Evolutionary conservation across 2,329 filamentous ascomycete species (phyloP).

Genomic region (Arthrobotrys pseudoclavata): DNA sequence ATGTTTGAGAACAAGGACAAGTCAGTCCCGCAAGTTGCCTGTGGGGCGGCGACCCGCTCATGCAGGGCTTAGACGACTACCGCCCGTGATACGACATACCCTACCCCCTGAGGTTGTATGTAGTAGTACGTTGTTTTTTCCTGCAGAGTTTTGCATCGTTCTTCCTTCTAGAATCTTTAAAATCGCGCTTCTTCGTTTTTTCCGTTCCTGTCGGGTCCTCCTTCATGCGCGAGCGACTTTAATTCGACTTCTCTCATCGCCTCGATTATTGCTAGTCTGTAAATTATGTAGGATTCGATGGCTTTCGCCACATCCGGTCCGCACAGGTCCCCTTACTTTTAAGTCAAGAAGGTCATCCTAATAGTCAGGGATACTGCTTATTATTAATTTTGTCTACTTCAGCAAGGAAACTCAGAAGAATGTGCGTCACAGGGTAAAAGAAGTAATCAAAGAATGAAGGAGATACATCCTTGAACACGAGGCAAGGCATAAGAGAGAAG

Average conservation of each 20-base stretch:
- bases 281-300: constrained; percentile 15
- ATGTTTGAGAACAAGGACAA: constrained; percentile 3
- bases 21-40: constrained; percentile 30
- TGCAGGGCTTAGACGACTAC: constrained; percentile 47
- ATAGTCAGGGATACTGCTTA: constrained; percentile 7
- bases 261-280: constrained; percentile 8
- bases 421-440: constrained; percentile 4
- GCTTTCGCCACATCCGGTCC: not conserved
- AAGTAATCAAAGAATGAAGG: constrained; percentile 1
- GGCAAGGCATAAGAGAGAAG: not conserved
- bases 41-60: constrained; percentile 47
- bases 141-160: constrained; percentile 2
- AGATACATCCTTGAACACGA: not conserved
- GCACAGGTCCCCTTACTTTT: not conserved
- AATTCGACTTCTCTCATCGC: not conserved
- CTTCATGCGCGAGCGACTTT: constrained; percentile 5
- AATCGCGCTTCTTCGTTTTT: constrained; percentile 3
- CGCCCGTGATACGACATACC: not conserved
- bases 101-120: not conserved
- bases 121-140: not conserved
- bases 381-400: constrained; percentile 1
- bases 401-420: not conserved
- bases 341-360: not conserved
- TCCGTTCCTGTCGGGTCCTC: not conserved
- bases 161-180: constrained; percentile 14